Percentiles rank a stretch among this genome's conserved stretches.
phyloP scores from a whole-genome alignment of 2,329 filamentous ascomycete genomes.

The Pseudopyricularia cyperi region DNA sequence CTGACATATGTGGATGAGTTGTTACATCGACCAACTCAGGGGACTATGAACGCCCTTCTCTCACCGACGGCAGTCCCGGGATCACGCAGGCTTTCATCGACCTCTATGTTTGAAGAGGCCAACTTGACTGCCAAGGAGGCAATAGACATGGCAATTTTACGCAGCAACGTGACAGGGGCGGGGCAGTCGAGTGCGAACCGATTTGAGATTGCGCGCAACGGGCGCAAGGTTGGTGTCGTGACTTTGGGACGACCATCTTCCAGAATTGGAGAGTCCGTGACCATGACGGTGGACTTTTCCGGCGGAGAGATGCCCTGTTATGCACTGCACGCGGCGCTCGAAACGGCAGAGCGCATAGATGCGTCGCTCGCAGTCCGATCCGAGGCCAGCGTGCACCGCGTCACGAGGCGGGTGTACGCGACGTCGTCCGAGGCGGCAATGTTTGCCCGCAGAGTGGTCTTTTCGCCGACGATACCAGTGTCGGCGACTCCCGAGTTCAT shows the following conservation, averaged over 20 bases:
- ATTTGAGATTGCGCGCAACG: slow-evolving; percentile 88
- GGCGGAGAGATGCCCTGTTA: slow-evolving; percentile 71
- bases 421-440: slow-evolving; percentile 71
- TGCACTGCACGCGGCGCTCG: slow-evolving; percentile 69
- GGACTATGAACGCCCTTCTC: slow-evolving; percentile 45
- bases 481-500: slow-evolving; percentile 81
- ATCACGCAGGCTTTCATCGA: slow-evolving; percentile 39
- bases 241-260: slow-evolving; percentile 82
- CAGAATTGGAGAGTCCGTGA: slow-evolving; percentile 76
- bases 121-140: slow-evolving; percentile 59
- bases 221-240: slow-evolving; percentile 81
- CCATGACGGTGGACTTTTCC: slow-evolving; percentile 72
- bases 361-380: slow-evolving; percentile 70
- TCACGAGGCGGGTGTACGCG: slow-evolving; percentile 71
- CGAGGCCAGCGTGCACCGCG: slow-evolving; percentile 72
- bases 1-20: slow-evolving; percentile 66
- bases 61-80: slow-evolving; percentile 48
- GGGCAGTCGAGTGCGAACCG: slow-evolving; percentile 76
- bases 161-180: slow-evolving; percentile 56
- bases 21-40: slow-evolving; percentile 1
- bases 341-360: slow-evolving; percentile 77
- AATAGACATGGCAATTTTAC: slow-evolving; percentile 82
- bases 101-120: slow-evolving; percentile 7
- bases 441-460: slow-evolving; percentile 66
- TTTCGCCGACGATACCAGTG: slow-evolving; percentile 71